These are phyloP conservation scores for Penicillium daleae DNA, from an alignment of 495 filamentous ascomycete species.

Conservation along the genomic window DNA sequence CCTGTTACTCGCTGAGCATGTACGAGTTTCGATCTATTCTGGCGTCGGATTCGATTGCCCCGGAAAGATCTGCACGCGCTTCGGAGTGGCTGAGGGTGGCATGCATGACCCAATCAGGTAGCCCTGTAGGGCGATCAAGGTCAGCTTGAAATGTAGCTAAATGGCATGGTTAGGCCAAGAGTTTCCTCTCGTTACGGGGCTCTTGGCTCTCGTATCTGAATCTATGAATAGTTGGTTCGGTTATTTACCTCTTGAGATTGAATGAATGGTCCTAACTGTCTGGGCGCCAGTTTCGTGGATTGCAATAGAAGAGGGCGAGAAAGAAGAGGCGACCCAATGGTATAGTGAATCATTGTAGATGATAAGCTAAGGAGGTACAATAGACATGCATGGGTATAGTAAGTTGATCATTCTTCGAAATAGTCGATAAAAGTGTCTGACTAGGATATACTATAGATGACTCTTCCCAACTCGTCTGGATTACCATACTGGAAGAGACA, in stretches of 20 bases:
- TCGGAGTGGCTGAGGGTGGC: not conserved
- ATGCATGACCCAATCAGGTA: conserved; percentile 4
- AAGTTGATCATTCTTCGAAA: too few relatives aligned
- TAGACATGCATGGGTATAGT: too few relatives aligned
- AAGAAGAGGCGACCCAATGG: too few relatives aligned
- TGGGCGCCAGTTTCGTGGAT: too few relatives aligned
- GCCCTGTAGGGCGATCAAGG: not conserved
- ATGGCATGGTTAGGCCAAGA: not conserved
- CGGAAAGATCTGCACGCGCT: not conserved
- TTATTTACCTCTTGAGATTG: not conserved
- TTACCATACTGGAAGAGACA: too few relatives aligned
- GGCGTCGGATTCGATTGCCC: not conserved
- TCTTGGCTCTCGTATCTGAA: not conserved
- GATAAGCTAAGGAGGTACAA: too few relatives aligned
- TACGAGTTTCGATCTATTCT: not conserved
- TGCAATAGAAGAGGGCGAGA: too few relatives aligned
- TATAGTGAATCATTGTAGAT: too few relatives aligned
- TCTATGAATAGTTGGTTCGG: not conserved
- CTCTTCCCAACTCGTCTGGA: too few relatives aligned
- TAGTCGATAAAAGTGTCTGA: too few relatives aligned
- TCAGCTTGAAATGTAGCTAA: not conserved
- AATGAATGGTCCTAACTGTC: too few relatives aligned
- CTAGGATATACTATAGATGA: too few relatives aligned
- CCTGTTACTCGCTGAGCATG: not conserved
- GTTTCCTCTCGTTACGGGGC: not conserved